phyloP scores from a whole-genome alignment of 163 green algal species.

The Volvox carteri region DNA sequence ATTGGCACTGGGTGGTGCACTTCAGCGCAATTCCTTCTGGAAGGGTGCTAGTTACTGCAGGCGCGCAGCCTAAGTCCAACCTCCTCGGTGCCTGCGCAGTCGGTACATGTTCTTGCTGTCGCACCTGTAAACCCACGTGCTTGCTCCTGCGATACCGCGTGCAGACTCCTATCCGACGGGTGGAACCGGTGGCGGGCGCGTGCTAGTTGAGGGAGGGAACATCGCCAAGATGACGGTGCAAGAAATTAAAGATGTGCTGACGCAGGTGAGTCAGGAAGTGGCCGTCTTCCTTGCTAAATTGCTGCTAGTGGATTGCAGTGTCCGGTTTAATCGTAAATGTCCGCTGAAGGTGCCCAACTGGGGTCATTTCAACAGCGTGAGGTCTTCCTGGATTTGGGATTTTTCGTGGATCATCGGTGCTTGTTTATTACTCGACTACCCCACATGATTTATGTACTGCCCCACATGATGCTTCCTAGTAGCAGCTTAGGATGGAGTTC shows the following conservation, averaged over 20 bases:
- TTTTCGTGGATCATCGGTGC: too few relatives aligned
- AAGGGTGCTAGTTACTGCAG: not conserved
- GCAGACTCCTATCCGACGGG: not conserved
- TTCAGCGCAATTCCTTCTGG: not conserved
- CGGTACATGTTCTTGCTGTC: not conserved
- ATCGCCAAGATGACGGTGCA: conserved; percentile 54
- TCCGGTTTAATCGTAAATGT: not conserved
- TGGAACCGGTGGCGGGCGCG: not conserved
- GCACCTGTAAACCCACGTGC: too few relatives aligned
- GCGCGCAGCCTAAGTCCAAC: not conserved
- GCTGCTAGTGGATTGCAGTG: not conserved
- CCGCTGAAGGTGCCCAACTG: too few relatives aligned
- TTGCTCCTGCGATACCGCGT: not conserved
- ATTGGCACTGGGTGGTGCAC: not conserved
- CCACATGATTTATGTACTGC: not conserved
- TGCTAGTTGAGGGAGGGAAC: conserved; percentile 30
- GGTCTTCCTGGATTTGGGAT: too few relatives aligned
- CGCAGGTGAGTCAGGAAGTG: conserved; percentile 23
- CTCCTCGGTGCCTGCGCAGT: not conserved
- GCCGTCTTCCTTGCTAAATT: too few relatives aligned
- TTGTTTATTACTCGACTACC: not conserved
- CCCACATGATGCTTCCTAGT: not conserved
- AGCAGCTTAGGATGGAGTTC: too few relatives aligned
- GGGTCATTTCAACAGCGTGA: too few relatives aligned
- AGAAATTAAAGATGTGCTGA: conserved; percentile 68